phyloP scores from a whole-genome alignment of 495 filamentous ascomycete species.

The Paragyromitra xinjiangensis region DNA sequence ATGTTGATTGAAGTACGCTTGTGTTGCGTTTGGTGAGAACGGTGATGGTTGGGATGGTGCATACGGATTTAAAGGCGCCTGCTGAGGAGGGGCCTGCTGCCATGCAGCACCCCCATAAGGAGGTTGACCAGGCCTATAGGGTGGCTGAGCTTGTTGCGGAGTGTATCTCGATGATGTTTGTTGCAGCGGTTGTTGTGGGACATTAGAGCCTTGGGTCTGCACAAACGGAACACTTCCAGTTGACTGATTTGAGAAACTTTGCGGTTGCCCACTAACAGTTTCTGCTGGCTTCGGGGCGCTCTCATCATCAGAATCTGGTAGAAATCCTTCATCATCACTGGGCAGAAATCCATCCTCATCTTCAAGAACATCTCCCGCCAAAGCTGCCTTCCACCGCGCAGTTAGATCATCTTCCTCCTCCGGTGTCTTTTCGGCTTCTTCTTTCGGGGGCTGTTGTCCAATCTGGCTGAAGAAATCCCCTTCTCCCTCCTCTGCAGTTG shows the following conservation, averaged over 20 bases:
- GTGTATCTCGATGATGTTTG: slow-evolving; percentile 56
- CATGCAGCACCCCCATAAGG: slow-evolving; percentile 41
- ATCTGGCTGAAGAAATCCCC: slow-evolving; percentile 64
- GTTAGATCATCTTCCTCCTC: slow-evolving; percentile 70
- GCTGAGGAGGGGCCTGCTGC: slow-evolving; percentile 39
- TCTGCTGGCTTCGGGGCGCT: slow-evolving; percentile 18
- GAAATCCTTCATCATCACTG: slow-evolving; percentile 77
- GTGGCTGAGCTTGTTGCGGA: slow-evolving; percentile 58
- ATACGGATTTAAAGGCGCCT: slow-evolving; percentile 56
- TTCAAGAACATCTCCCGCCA: slow-evolving; percentile 80
- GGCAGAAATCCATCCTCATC: slow-evolving; percentile 70
- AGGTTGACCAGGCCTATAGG: slow-evolving; percentile 41
- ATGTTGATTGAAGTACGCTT: slow-evolving; percentile 29
- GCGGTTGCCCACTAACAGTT: slow-evolving; percentile 49
- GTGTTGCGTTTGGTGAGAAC: slow-evolving; percentile 57
- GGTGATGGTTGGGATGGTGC: slow-evolving; percentile 61
- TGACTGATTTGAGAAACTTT: slow-evolving; percentile 57
- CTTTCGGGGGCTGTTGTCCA: slow-evolving; percentile 46
- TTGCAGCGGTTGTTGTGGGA: slow-evolving; percentile 40
- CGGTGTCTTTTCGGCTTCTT: slow-evolving; percentile 26
- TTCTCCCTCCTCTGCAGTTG: slow-evolving; percentile 60
- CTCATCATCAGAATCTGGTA: slow-evolving; percentile 68
- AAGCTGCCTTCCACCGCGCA: slow-evolving; percentile 82
- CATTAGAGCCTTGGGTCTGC: slow-evolving; percentile 14
- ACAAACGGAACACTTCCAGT: slow-evolving; percentile 18